Percentiles rank a stretch among this genome's conserved stretches.
Evolutionary conservation across 495 filamentous ascomycete species (phyloP).

Genomic region (Articulospora tetracladia): DNA sequence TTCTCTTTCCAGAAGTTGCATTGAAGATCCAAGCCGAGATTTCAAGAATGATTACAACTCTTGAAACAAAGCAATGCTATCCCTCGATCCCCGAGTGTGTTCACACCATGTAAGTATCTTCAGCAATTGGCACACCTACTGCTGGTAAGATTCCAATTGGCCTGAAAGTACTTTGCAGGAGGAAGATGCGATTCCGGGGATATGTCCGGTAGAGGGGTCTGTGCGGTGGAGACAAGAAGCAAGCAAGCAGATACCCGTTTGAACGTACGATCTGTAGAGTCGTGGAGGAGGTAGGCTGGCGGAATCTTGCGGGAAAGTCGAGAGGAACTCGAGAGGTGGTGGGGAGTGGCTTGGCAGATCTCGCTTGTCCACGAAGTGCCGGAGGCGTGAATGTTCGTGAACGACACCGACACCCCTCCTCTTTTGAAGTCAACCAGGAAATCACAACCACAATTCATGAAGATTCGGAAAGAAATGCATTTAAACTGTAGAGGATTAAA

Average conservation of each 20-base stretch:
- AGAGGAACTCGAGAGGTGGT: not conserved
- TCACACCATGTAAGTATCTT: not conserved
- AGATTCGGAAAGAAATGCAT: not conserved
- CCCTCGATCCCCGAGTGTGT: no score
- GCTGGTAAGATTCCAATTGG: not conserved
- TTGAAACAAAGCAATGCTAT: not conserved
- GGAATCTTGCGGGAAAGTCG: not conserved
- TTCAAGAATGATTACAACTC: no score
- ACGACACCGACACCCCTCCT: not conserved
- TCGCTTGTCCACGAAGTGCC: not conserved
- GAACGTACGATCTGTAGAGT: not conserved
- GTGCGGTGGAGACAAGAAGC: not conserved
- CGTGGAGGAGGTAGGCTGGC: not conserved
- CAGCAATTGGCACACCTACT: not conserved
- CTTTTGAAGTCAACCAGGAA: not conserved
- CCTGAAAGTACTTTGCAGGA: no score
- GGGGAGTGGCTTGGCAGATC: not conserved
- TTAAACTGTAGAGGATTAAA: not conserved
- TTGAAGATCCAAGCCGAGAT: no score
- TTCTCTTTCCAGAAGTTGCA: not conserved
- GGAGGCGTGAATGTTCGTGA: not conserved
- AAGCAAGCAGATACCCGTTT: not conserved
- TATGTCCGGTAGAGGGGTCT: no score
- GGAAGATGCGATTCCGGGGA: no score
- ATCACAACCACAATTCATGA: not conserved